A percentile compares a stretch with the other conserved stretches of the same genome.
phyloP scores from a whole-genome alignment of 164 flowering plant species.

The Magnolia changhungtana region DNA sequence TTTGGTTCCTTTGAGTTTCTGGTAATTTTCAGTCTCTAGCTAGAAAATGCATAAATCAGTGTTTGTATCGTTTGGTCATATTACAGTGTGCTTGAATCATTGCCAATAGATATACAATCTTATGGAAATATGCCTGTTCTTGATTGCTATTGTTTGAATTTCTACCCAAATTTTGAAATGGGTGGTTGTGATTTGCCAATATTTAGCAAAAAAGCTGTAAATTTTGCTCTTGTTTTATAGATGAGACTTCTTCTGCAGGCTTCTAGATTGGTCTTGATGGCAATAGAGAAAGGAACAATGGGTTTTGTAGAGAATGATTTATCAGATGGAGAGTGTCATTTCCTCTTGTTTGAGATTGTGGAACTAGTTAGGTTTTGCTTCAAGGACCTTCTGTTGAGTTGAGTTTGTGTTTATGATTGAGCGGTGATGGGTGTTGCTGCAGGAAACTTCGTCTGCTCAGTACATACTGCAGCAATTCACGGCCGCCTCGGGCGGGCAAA shows the following conservation, averaged over 20 bases:
- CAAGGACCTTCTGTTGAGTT: neutral
- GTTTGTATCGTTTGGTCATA: too few relatives aligned
- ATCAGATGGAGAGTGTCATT: neutral
- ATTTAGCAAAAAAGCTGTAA: neutral
- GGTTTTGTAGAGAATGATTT: neutral
- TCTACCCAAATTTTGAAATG: neutral
- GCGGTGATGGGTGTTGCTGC: conserved; percentile 5
- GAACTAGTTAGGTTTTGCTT: neutral
- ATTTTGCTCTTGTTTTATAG: neutral
- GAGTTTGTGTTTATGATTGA: neutral
- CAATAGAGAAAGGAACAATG: neutral
- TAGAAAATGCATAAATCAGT: too few relatives aligned
- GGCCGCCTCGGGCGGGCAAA: conserved; percentile 63
- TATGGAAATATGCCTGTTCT: neutral
- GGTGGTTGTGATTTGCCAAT: neutral
- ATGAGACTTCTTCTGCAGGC: neutral
- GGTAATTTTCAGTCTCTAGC: neutral
- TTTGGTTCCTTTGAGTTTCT: neutral
- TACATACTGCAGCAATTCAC: conserved; percentile 66
- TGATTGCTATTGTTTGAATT: neutral
- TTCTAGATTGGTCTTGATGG: neutral
- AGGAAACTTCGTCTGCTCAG: conserved; percentile 63
- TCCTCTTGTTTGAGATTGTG: neutral
- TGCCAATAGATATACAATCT: neutral
- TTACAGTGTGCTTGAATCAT: neutral